A percentile compares a stretch with the other conserved stretches of the same genome.
Evolutionary conservation across 1,284 basidiomycete species (phyloP).

Genomic region (Coniophora puteana): DNA sequence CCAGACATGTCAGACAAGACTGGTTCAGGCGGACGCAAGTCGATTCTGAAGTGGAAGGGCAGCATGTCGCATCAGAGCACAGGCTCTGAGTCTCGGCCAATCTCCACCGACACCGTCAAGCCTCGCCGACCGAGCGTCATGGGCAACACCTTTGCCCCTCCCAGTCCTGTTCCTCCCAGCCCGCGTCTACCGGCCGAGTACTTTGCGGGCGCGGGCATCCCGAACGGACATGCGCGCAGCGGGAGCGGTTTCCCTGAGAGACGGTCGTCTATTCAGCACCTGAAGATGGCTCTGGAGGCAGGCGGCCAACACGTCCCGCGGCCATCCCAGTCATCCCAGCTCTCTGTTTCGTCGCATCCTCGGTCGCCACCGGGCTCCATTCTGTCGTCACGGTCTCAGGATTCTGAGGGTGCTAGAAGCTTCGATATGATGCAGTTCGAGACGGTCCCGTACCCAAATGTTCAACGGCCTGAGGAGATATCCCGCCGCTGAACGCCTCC

Average conservation of each 20-base stretch:
- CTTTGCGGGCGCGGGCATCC: slow-evolving; percentile 15
- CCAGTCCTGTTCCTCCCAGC: slow-evolving; percentile 42
- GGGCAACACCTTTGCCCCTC: slow-evolving; percentile 30
- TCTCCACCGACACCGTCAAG: slow-evolving; percentile 28
- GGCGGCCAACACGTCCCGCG: no score
- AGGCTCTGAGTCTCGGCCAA: slow-evolving; percentile 21
- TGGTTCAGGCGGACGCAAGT: slow-evolving; percentile 58
- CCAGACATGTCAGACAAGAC: slow-evolving; percentile 29
- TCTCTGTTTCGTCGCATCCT: no score
- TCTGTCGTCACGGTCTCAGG: no score
- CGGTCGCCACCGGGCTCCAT: no score
- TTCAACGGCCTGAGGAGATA: no score
- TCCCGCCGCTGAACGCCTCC: no score
- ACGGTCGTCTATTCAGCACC: slow-evolving; percentile 21
- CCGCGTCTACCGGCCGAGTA: slow-evolving; percentile 40
- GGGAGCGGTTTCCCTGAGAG: slow-evolving; percentile 28
- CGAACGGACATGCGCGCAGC: slow-evolving; percentile 29
- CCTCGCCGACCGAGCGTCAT: slow-evolving; percentile 37
- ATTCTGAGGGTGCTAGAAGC: no score
- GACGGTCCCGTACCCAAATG: no score
- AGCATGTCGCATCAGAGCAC: slow-evolving; percentile 28
- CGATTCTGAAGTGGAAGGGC: slow-evolving; percentile 68
- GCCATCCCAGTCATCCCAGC: no score
- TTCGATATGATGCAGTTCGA: no score
- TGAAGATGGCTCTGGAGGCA: slow-evolving; percentile 20